Base-by-base conservation (phyloP, 257 asterid genomes). In the Coffea eugenioides region DNA sequence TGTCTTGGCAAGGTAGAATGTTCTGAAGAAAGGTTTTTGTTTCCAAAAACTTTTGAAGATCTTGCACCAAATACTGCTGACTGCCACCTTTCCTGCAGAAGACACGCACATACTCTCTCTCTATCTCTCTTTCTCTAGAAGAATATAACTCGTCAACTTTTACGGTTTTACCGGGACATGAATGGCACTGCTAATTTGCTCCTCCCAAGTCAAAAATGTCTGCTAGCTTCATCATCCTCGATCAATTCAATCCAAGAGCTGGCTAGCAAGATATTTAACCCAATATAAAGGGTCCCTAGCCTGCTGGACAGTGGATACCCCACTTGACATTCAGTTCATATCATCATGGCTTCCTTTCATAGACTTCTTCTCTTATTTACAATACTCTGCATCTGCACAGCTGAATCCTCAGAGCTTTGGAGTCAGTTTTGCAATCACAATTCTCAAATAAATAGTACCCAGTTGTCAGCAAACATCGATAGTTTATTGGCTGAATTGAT, bases 321-420 rank as follows among this genome's bases (percentile, higher is more conserved):
- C 13, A 46, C n/a, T 45, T 71, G 5, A 23, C 21, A 45, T 71
- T 31, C 62, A 73, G 31, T 75, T 41, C 12, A 52, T 23, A 23
- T 56, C 21, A 70, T 18, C 78, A 89, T 89, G 93, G 80, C 87
- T 78, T 82, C 77, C 74, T 45, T 70, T 34, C 67, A 70, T 80
- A 71, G 36, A 56, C 41, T 87, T 79, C 70, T 87, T 46, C 67
- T 84, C 56, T n/a, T 86, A 15, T 57, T 83, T 2, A 39, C 43
- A 74, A 25, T 77, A 76, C 70, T 76, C 72, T 69, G 51, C 88
- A 83, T 11, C 61, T 81, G 49, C 84, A 77, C 68, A 41, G 84
- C 92, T 36, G 78, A 86, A 82, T 91, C 94, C 21, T 84, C 88
- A 46, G 91, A 85, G 16, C 93, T 92, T 2, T 56, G 86, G 9